phyloP scores from a whole-genome alignment of 176 grass and related monocot species.

The Dendrocalamus sinicus region DNA sequence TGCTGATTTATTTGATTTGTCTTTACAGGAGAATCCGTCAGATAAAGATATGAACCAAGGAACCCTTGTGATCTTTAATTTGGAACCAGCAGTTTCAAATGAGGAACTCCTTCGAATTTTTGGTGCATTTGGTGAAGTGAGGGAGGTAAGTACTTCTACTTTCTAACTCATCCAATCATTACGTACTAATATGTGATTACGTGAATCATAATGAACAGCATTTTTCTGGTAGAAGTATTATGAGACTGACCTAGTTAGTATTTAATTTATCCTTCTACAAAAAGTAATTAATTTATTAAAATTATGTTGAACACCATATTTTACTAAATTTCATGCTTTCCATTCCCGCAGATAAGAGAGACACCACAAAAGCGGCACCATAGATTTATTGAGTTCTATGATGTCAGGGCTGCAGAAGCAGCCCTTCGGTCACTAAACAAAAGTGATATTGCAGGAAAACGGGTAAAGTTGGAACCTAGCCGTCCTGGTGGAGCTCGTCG shows the following conservation, averaged over 20 bases:
- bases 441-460: constrained; percentile 60
- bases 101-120: constrained; percentile 54
- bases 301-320: background rate
- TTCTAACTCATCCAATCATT: background rate
- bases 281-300: background rate
- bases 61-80: constrained; percentile 71
- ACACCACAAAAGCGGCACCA: constrained; percentile 63
- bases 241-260: background rate
- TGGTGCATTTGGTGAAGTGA: constrained; percentile 66
- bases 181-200: background rate
- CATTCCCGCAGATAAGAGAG: constrained; percentile 54
- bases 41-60: constrained; percentile 76
- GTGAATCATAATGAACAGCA: background rate
- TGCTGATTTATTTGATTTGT: constrained; percentile 34
- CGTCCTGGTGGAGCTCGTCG: constrained; percentile 64
- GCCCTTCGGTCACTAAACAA: constrained; percentile 59
- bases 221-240: background rate
- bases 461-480: constrained; percentile 64
- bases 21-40: constrained; percentile 60
- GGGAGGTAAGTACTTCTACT: constrained; percentile 46
- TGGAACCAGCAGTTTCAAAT: constrained; percentile 66
- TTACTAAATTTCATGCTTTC: constrained; percentile 8
- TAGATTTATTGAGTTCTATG: constrained; percentile 69
- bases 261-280: background rate
- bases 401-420: constrained; percentile 64